Base-by-base conservation (phyloP, 805 yeast genomes). In the Pichia pseudocactophila region DNA sequence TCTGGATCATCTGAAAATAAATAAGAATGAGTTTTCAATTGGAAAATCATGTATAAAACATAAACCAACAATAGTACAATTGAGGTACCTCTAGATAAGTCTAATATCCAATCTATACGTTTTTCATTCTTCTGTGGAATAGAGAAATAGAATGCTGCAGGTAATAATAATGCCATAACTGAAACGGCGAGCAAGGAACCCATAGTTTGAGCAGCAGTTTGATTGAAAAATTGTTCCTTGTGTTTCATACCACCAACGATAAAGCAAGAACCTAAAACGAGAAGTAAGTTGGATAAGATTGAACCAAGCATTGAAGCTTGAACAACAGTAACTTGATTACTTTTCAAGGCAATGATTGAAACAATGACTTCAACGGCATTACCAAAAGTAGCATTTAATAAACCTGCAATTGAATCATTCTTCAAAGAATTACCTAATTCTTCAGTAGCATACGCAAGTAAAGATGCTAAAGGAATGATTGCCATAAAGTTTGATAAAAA, bases 181-280 rank as follows among this genome's bases (percentile, higher is more conserved):
- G 96, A 85, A 44, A 92, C 78, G 2, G 95, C 95, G 78, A 92
- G 76, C 50, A 92, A 71, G 1, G 97, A 88, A 28, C 88, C 76
- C 98, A 92, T 92, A 7, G 97, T 89, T 64, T 92, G 97, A 4
- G 98, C 98, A 7, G 89, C 97, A 1, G 97, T 90, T 63, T 85
- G 95, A 68, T 88, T 88, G 67, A 92, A 92, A 1, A 73, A 73
- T 63, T 92, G 97, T 61, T 84, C 92, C 30, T 81, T 71, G 49
- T 92, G 76, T 51, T 84, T 81, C 59, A 80, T 74, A 15, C 98
- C 98, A 43, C 98, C 98, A 34, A 84, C 88, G 13, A 90, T 64
- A 58, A 92, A 92, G 59, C 97, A 88, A 62, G 95, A 83, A n/a
- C 98, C 98, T 41, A 92, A 70, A 3, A 92, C 98, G 42, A 92